Evolutionary conservation across 2,329 filamentous ascomycete species (phyloP), one percentile per base, ranked within the genome.

Genomic region (Colletotrichum sp.): DNA sequence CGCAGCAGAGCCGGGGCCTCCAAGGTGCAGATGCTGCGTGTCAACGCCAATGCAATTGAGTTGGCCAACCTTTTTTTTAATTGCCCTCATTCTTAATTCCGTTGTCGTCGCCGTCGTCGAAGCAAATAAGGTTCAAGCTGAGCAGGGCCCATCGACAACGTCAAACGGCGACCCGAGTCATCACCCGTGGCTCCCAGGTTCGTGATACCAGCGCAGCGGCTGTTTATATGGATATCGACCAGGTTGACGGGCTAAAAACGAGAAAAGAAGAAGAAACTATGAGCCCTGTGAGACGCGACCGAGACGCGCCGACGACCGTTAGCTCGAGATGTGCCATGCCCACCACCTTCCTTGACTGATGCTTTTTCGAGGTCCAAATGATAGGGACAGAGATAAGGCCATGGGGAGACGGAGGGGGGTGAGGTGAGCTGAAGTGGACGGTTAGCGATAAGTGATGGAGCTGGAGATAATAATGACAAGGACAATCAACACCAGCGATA

Each of bases 161-260:
- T 75, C 63, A 67, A 68, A 75, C 63, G 36, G 12, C 27, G 27
- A 61, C 55, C 55, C 63, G 72, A 72, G 72, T 75, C 72, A 70
- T 71, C 66, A 61, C 25, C 66, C 66, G 57, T 52, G 67, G 16
- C 27, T 69, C 27, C 55, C 8, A 62, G 19, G 25, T 59, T 36
- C 57, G 59, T 32, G 59, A 25, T 62, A 27, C 59, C 59, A n/a
- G 5, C 8, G 55, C 59, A n/a, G 25, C 59, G 57, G 59, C 44
- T 44, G 49, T 59, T n/a, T 15, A 55, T 44, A 27, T 44, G 19
- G 44, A 34, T 55, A 29, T 19, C 12, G 39, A 34, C 49, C 36
- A 44, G 69, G 55, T 61, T 19, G 36, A 25, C 11, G 29, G 68
- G n/a, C 12, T 32, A 66, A 25, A 13, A 36, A 32, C 27, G 55